Percentiles rank a stretch among this genome's conserved stretches.
These are phyloP conservation scores for Malus hybrid DNA, from an alignment of 331 rosid genomes.

Conservation along the genomic window DNA sequence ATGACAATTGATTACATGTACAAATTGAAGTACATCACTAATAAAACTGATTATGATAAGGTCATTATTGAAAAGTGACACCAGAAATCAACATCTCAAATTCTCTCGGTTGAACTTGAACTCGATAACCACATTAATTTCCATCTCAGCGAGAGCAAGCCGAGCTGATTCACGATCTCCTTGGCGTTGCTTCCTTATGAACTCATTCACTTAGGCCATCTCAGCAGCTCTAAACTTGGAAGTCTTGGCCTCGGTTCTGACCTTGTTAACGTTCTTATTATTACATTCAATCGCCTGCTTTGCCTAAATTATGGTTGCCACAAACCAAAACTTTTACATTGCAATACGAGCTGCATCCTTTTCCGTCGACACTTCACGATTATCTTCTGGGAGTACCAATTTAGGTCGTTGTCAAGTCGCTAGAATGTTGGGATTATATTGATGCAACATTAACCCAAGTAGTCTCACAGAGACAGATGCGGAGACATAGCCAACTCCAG, in stretches of 20 bases:
- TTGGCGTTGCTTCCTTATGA: not conserved
- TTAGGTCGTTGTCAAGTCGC: no score
- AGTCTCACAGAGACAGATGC: no score
- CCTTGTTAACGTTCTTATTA: not conserved
- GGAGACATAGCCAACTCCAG: no score
- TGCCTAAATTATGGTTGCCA: not conserved
- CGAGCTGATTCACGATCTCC: not conserved
- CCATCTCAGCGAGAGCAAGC: not conserved
- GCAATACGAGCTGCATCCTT: not conserved
- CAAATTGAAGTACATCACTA: not conserved
- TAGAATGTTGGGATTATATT: no score
- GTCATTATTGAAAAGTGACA: not conserved
- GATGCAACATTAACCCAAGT: no score
- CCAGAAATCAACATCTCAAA: not conserved
- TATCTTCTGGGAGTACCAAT: not conserved
- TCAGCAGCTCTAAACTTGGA: not conserved
- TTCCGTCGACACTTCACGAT: not conserved
- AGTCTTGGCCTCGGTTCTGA: no score
- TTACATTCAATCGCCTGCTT: not conserved
- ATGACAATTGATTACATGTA: not conserved
- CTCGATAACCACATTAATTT: not conserved
- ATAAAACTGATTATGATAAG: no score
- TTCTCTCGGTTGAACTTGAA: not conserved
- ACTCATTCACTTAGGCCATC: not conserved
- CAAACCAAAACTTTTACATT: not conserved